A percentile compares a stretch with the other conserved stretches of the same genome.
Evolutionary conservation across 139 green algal genomes (phyloP).

Genomic region (Tetraselmis chui): DNA sequence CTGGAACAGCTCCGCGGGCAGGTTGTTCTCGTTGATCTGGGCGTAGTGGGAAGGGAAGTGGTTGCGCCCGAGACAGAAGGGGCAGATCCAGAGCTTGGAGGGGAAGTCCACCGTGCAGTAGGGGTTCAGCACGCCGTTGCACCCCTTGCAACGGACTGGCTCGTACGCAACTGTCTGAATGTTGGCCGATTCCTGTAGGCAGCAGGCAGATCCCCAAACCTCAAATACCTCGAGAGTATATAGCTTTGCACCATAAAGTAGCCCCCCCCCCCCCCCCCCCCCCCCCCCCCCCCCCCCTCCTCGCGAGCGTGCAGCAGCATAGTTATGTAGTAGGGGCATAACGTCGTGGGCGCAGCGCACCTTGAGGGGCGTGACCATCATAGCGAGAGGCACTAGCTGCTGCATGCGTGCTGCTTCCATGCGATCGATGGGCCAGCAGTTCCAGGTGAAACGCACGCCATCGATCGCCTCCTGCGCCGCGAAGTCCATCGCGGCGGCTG

Average conservation of each 20-base stretch:
- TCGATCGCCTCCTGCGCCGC: constrained; percentile 38
- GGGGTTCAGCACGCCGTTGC: constrained; percentile 46
- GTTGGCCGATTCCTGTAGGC: constrained; percentile 6
- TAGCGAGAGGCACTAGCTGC: constrained; percentile 8
- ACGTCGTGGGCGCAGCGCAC: not conserved
- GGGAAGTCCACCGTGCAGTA: constrained; percentile 48
- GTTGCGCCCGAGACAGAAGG: constrained; percentile 43
- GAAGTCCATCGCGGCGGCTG: too few relatives aligned
- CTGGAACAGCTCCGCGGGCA: constrained; percentile 58
- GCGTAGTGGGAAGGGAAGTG: constrained; percentile 46
- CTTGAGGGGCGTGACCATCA: constrained; percentile 15
- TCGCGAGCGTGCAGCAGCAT: too few relatives aligned
- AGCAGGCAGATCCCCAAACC: too few relatives aligned
- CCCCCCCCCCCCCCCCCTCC: too few relatives aligned
- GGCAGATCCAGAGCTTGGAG: constrained; percentile 44
- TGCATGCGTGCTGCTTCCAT: constrained; percentile 34
- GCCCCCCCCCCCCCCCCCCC: too few relatives aligned
- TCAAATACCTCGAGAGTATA: too few relatives aligned
- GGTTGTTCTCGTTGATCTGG: constrained; percentile 37
- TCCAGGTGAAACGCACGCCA: constrained; percentile 48
- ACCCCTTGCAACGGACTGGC: constrained; percentile 30
- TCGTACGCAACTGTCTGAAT: constrained; percentile 22
- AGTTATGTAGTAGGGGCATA: too few relatives aligned
- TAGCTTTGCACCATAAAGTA: too few relatives aligned
- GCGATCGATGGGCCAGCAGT: constrained; percentile 48